A percentile compares a stretch with the other conserved stretches of the same genome.
Evolutionary conservation across 352 stramenopile species (phyloP).

Genomic region (Phytophthora sojae): DNA sequence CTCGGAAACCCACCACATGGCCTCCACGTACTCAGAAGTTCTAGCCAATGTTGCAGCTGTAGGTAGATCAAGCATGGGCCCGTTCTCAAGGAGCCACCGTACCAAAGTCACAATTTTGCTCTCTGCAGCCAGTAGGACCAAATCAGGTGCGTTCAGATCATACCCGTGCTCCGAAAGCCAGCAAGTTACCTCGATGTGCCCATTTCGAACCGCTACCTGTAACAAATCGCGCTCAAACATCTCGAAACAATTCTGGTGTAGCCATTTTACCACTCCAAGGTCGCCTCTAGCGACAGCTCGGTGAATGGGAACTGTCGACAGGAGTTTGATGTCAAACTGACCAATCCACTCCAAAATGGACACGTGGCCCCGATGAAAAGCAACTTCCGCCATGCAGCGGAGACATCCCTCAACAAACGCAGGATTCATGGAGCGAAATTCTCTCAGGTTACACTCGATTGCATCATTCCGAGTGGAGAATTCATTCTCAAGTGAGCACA

Average conservation of each 20-base stretch:
- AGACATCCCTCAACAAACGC: background rate
- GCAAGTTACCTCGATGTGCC: background rate
- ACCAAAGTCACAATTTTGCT: background rate
- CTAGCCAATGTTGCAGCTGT: background rate
- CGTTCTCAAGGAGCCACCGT: conserved; percentile 2
- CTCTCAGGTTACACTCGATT: background rate
- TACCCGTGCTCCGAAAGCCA: background rate
- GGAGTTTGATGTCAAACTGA: background rate
- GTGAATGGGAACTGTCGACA: background rate
- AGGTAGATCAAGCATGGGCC: background rate
- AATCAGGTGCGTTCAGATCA: background rate
- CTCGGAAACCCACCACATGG: background rate
- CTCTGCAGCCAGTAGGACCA: background rate
- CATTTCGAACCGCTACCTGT: background rate
- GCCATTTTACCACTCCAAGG: background rate
- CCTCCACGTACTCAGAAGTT: background rate
- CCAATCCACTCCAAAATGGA: background rate
- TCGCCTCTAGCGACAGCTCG: background rate
- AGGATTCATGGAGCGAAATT: background rate
- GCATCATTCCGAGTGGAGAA: background rate
- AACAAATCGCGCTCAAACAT: background rate
- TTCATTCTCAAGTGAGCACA: background rate
- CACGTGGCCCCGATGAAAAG: background rate
- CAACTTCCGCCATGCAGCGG: background rate
- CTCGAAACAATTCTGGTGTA: background rate